Evolutionary conservation across 768 basidiomycete species (phyloP).

Genomic region (Amylocystis lapponica): DNA sequence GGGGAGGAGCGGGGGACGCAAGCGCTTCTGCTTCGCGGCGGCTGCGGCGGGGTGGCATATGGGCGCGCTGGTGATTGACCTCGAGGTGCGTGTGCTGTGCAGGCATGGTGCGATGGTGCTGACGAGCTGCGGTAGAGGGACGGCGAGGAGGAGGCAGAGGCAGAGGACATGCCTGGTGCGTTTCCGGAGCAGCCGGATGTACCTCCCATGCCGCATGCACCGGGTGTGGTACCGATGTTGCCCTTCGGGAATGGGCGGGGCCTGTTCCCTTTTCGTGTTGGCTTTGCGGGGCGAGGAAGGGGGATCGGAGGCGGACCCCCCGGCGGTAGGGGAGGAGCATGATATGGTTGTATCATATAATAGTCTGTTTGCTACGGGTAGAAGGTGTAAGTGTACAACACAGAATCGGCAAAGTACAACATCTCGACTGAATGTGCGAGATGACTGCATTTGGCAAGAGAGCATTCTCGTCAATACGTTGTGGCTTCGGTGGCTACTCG

Average conservation of each 20-base stretch:
- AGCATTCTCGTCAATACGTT: too few species aligned
- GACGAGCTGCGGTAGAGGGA: neutral
- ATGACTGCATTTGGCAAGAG: too few species aligned
- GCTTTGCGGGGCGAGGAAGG: conserved; percentile 43
- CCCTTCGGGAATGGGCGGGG: conserved; percentile 10
- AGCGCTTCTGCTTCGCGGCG: conserved; percentile 73
- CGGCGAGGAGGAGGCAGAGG: conserved; percentile 26
- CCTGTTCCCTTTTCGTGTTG: conserved; percentile 50
- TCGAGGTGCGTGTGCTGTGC: conserved; percentile 47
- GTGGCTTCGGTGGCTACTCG: too few species aligned
- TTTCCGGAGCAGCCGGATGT: conserved; percentile 7
- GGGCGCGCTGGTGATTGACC: conserved; percentile 82
- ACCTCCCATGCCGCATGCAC: conserved; percentile 4
- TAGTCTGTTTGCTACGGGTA: too few species aligned
- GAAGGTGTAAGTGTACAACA: too few species aligned
- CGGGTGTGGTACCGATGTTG: conserved; percentile 9
- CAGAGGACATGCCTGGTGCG: conserved; percentile 28
- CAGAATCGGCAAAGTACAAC: too few species aligned
- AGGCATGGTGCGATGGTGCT: neutral
- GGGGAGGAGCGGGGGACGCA: conserved; percentile 38
- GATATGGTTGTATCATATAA: too few species aligned
- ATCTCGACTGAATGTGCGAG: too few species aligned
- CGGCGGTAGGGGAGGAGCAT: conserved; percentile 14
- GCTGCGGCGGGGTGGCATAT: conserved; percentile 90
- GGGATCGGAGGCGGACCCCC: conserved; percentile 12